Evolutionary conservation across 345 rosid genomes (phyloP).

Genomic region (Eucalyptus globulus): DNA sequence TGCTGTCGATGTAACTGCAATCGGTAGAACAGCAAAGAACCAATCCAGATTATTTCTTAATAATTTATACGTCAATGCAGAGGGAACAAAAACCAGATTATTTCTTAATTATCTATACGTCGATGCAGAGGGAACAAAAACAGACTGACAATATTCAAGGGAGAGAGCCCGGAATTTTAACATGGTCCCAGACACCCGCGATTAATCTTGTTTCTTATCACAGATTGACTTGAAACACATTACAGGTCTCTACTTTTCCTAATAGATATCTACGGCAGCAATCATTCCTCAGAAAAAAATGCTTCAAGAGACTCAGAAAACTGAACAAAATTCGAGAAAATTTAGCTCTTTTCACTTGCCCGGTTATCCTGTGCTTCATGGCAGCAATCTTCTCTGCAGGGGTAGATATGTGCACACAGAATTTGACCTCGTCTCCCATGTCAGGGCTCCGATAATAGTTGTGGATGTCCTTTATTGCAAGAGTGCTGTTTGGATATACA

Average conservation of each 20-base stretch:
- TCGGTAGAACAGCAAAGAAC: neutral
- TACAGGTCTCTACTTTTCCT: too few species aligned
- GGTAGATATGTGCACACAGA: neutral
- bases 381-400: neutral
- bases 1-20: slow-evolving; percentile 43
- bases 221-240: neutral
- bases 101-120: too few species aligned
- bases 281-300: neutral
- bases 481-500: neutral
- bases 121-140: neutral
- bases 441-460: neutral
- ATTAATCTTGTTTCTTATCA: neutral
- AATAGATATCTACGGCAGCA: too few species aligned
- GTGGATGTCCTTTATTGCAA: neutral
- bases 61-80: too few species aligned
- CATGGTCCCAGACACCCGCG: neutral
- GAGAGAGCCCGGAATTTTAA: neutral
- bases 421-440: neutral
- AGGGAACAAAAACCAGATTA: neutral
- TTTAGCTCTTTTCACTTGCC: slow-evolving; percentile 2
- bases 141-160: neutral
- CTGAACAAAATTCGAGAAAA: neutral
- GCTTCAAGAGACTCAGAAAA: neutral
- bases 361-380: slow-evolving; percentile 49
- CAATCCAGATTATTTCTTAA: neutral